phyloP scores from a whole-genome alignment of 78 protist genomes.

The Dictyostelium citrinum region DNA sequence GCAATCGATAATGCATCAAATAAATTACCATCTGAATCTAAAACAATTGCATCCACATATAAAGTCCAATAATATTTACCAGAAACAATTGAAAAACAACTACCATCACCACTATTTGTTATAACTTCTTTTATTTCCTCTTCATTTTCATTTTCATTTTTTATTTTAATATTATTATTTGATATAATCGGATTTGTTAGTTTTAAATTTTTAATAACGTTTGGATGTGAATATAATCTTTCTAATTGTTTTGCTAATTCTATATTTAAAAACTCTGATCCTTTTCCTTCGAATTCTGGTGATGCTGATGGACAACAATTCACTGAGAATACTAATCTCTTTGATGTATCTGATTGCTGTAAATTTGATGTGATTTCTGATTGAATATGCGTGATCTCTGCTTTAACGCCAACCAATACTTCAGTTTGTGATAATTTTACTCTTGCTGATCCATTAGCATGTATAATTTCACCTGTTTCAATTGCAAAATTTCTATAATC shows the following conservation, averaged over 20 bases:
- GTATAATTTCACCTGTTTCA: slow-evolving; percentile 72
- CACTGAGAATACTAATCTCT: slow-evolving; percentile 39
- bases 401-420: slow-evolving; percentile 80
- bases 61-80: slow-evolving; percentile 80
- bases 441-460: slow-evolving; percentile 75
- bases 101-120: neutral
- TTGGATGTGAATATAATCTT: slow-evolving; percentile 24
- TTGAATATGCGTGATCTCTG: slow-evolving; percentile 56
- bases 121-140: neutral
- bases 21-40: slow-evolving; percentile 83
- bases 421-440: slow-evolving; percentile 62
- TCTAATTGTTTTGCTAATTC: slow-evolving; percentile 76
- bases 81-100: slow-evolving; percentile 44
- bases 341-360: neutral
- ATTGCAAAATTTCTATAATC: slow-evolving; percentile 76
- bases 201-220: slow-evolving; percentile 3
- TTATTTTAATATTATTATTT: neutral
- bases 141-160: neutral
- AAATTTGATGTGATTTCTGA: neutral
- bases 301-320: slow-evolving; percentile 84
- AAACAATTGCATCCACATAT: slow-evolving; percentile 82
- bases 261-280: slow-evolving; percentile 60
- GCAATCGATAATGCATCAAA: slow-evolving; percentile 83
- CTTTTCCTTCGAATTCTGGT: slow-evolving; percentile 80
- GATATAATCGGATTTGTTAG: neutral